Conservation (phyloP, 2,329 filamentous ascomycete species). For the Apiospora aurea region DNA sequence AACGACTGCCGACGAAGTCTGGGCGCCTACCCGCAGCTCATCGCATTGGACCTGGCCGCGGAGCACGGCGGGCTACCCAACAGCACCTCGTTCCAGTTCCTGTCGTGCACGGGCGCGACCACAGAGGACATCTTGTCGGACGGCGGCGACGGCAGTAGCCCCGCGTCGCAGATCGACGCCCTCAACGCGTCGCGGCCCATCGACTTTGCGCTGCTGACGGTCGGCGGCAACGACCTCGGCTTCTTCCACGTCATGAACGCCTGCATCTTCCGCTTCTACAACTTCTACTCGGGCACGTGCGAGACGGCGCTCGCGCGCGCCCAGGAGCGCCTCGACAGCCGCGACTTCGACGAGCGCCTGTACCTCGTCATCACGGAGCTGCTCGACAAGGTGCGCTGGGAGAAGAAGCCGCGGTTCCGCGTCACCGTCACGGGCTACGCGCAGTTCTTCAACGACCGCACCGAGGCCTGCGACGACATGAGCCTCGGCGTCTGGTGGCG, state of each 20-base stretch:
- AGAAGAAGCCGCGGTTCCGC: conserved; percentile 50
- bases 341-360: conserved; percentile 49
- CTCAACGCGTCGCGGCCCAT: conserved; percentile 47
- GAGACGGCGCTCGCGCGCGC: conserved; percentile 47
- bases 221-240: conserved; percentile 57
- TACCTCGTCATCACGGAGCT: conserved; percentile 50
- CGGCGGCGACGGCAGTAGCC: conserved; percentile 30
- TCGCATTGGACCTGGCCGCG: conserved; percentile 46
- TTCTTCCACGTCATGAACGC: conserved; percentile 59
- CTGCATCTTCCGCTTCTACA: conserved; percentile 58
- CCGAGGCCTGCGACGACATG: conserved; percentile 50
- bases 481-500: conserved; percentile 56
- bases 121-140: conserved; percentile 49
- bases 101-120: conserved; percentile 55
- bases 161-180: conserved; percentile 49
- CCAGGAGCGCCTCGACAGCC: conserved; percentile 42
- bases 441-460: conserved; percentile 55
- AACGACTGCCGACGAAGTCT: conserved; percentile 51
- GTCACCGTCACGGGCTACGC: conserved; percentile 57
- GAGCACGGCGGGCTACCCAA: conserved; percentile 35
- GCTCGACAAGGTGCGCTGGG: conserved; percentile 52
- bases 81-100: conserved; percentile 49
- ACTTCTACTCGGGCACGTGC: conserved; percentile 55
- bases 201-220: conserved; percentile 54
- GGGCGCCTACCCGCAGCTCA: conserved; percentile 51